Percentiles rank a stretch among this genome's conserved stretches.
Evolutionary conservation across 2,329 filamentous ascomycete species (phyloP).

Genomic region (Colletotrichum destructivum): DNA sequence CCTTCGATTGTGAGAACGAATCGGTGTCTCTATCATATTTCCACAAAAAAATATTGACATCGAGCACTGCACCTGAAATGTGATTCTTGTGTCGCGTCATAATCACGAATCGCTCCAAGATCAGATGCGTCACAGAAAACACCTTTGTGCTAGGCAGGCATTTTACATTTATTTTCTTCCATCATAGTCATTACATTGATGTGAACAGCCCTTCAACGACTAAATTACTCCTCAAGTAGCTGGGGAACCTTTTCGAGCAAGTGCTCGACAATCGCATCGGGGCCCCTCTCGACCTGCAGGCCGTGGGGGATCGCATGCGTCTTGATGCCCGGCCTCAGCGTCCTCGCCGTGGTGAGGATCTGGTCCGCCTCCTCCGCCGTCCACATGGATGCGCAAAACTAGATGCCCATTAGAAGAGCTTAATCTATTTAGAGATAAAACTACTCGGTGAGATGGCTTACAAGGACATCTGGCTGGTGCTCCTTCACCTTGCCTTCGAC

Average conservation of each 20-base stretch:
- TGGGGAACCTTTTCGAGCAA: constrained; percentile 59
- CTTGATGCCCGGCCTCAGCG: constrained; percentile 62
- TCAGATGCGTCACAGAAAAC: no score
- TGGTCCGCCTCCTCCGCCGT: constrained; percentile 61
- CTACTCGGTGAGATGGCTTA: constrained; percentile 30
- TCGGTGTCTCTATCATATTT: no score
- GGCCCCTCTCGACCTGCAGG: constrained; percentile 66
- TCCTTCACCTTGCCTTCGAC: constrained; percentile 67
- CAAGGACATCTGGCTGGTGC: constrained; percentile 50
- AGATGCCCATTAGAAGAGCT: neutral
- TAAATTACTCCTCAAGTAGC: constrained; percentile 43
- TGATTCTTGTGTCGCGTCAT: no score
- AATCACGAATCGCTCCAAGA: no score
- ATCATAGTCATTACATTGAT: no score
- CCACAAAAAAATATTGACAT: no score
- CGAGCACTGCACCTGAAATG: no score
- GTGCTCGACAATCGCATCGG: constrained; percentile 69
- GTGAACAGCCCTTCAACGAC: neutral
- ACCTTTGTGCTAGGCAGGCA: no score
- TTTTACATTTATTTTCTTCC: no score
- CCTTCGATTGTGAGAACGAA: no score
- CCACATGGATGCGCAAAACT: constrained; percentile 75
- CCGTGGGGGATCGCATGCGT: constrained; percentile 69
- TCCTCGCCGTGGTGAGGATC: constrained; percentile 61
- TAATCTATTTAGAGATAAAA: neutral